Conservation (phyloP, 306 rosid genomes). For the Dryas octopetala region DNA sequence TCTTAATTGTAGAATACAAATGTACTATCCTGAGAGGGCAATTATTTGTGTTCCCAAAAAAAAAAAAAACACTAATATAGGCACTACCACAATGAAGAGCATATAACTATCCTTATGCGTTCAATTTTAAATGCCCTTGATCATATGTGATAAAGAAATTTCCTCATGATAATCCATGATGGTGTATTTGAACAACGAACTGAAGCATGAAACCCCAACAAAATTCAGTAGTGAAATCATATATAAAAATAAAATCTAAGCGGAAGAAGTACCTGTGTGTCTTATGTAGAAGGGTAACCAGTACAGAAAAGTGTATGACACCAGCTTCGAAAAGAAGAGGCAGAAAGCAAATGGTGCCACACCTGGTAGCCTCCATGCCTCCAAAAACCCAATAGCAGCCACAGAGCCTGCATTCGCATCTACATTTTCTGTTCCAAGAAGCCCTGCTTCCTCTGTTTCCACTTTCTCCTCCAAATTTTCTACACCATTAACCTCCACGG, state of each 20-base stretch:
- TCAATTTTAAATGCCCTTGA: no score
- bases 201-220: neutral
- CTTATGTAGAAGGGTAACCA: constrained; percentile 93
- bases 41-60: no score
- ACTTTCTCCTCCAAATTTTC: constrained; percentile 36
- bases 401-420: constrained; percentile 40
- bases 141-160: no score
- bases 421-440: constrained; percentile 39
- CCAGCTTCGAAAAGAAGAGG: constrained; percentile 94
- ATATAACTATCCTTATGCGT: neutral
- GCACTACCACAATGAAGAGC: neutral
- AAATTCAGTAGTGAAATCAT: neutral
- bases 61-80: neutral
- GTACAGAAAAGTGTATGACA: constrained; percentile 83
- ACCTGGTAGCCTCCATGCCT: constrained; percentile 91
- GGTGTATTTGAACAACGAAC: neutral
- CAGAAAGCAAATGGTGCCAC: constrained; percentile 83
- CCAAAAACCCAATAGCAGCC: constrained; percentile 85
- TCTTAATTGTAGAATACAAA: no score
- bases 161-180: neutral
- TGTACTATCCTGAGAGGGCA: no score
- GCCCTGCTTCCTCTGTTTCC: constrained; percentile 70
- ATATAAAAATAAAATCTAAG: neutral
- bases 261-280: constrained; percentile 52
- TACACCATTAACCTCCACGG: constrained; percentile 29